These are phyloP conservation scores for Ganoderma meredithae DNA, from an alignment of 1,284 basidiomycete species.

Conservation along the genomic window DNA sequence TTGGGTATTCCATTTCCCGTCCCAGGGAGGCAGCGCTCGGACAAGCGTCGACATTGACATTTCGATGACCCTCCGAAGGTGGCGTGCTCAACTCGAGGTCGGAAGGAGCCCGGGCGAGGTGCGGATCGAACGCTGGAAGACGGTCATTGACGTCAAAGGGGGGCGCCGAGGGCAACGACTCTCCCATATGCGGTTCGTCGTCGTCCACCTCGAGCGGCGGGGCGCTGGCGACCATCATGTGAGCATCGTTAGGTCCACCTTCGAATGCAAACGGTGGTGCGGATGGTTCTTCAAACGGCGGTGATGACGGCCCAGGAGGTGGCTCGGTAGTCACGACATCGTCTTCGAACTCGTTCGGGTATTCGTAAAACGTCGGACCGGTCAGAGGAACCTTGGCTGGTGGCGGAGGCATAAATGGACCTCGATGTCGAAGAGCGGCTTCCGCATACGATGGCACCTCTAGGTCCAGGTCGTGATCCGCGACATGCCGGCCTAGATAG, in stretches of 20 bases:
- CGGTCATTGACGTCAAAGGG: conserved; percentile 16
- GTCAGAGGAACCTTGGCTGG: conserved; percentile 38
- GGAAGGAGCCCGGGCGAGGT: neutral
- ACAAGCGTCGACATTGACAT: conserved; percentile 12
- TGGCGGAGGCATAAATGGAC: conserved; percentile 36
- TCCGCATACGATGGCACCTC: conserved; percentile 38
- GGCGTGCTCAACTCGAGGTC: conserved; percentile 16
- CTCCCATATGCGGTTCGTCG: conserved; percentile 7
- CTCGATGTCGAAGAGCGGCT: conserved; percentile 34
- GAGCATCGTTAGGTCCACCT: neutral
- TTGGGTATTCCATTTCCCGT: neutral
- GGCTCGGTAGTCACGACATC: conserved; percentile 37
- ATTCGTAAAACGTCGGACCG: conserved; percentile 41
- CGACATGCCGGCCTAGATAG: conserved; percentile 9
- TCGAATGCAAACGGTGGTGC: conserved; percentile 36
- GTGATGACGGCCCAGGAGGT: conserved; percentile 34
- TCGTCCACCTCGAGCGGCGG: conserved; percentile 24
- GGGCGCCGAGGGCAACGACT: conserved; percentile 23
- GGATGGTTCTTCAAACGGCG: conserved; percentile 36
- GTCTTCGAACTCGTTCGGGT: conserved; percentile 41
- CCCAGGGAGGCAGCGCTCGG: neutral
- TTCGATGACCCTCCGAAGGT: conserved; percentile 13
- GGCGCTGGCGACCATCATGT: conserved; percentile 26
- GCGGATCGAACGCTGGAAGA: neutral
- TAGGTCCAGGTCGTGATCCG: conserved; percentile 12